Base-by-base conservation (phyloP, 805 yeast genomes). In the Wickerhamiella australiensis region DNA sequence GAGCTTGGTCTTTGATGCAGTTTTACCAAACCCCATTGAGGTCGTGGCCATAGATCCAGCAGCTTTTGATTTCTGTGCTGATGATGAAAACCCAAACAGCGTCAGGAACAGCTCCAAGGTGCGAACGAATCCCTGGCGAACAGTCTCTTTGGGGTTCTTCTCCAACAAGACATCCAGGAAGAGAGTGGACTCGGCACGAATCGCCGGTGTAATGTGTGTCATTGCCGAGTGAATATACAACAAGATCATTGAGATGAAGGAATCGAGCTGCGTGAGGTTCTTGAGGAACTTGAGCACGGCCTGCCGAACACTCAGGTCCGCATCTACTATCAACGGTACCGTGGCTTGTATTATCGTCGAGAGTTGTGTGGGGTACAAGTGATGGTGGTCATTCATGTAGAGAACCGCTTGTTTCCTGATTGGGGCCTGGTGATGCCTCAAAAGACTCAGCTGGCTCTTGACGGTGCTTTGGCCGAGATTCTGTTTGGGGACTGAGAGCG, bases 171-270 rank as follows among this genome's bases (percentile, higher is more conserved):
- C 70, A 36, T 72, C 69, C 22, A 88, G 66, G 57, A 82, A 84
- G 51, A 73, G 76, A 0, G 90, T 76, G 1, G 94, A 78, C 52
- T 84, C 87, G 42, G 77, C 75, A 50, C 95, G 74, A 23, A 92
- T 79, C 3, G 77, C 78, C 1, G 86, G 79, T 26, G 75, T 75
- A 37, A 92, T 82, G 62, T 92, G 96, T 15, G 96, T 83, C 96
- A 92, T 90, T 2, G 95, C 94, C 47, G 90, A 81, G 57, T 82
- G 83, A 15, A 90, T 71, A 62, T 82, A 88, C 26, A 90, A 70
- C n/a, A 83, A 73, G 15, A 70, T 49, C 20, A 56, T 48, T 21
- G 57, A 42, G 3, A 59, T 52, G 48, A 69, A 68, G 13, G 49
- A 82, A 60, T 18, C 74, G 21, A 62, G 46, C n/a, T 47, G 52